These are phyloP conservation scores for Boletus mariae DNA, from an alignment of 1,284 basidiomycete genomes.

Conservation along the genomic window DNA sequence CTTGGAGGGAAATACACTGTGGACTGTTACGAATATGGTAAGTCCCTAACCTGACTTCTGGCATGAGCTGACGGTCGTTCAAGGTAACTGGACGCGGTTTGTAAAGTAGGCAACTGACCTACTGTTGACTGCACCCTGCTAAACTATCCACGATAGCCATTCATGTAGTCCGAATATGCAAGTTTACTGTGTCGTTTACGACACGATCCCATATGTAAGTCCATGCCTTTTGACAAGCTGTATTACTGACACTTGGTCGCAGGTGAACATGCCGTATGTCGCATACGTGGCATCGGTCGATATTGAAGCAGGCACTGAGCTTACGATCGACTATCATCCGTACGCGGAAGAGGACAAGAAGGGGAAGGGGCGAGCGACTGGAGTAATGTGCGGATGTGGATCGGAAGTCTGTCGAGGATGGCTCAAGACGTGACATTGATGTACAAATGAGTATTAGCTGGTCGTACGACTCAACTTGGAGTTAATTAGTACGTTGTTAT, in stretches of 20 bases:
- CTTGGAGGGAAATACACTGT: slow-evolving; percentile 43
- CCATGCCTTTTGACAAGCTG: background rate
- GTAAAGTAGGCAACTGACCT: slow-evolving; percentile 49
- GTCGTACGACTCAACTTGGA: background rate
- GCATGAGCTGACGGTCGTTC: slow-evolving; percentile 4
- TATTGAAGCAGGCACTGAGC: slow-evolving; percentile 50
- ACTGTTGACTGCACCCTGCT: background rate
- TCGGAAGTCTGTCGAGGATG: slow-evolving; percentile 28
- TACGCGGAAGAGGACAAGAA: slow-evolving; percentile 28
- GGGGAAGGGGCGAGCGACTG: slow-evolving; percentile 20
- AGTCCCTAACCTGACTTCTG: slow-evolving; percentile 6
- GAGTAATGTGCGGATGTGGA: slow-evolving; percentile 19
- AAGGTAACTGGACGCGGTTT: slow-evolving; percentile 73
- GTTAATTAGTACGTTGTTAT: too few species aligned
- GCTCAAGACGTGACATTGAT: slow-evolving; percentile 5
- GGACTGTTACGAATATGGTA: slow-evolving; percentile 48
- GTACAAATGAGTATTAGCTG: background rate
- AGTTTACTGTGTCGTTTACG: slow-evolving; percentile 57
- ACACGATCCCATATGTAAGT: slow-evolving; percentile 53
- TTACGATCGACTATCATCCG: slow-evolving; percentile 65
- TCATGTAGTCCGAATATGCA: slow-evolving; percentile 59
- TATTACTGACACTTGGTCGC: background rate
- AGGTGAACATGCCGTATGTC: slow-evolving; percentile 60
- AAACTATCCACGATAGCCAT: slow-evolving; percentile 42
- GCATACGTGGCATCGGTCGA: slow-evolving; percentile 49